Evolutionary conservation across 2,329 filamentous ascomycete genomes (phyloP).

Genomic region (Ascochyta rabiei): DNA sequence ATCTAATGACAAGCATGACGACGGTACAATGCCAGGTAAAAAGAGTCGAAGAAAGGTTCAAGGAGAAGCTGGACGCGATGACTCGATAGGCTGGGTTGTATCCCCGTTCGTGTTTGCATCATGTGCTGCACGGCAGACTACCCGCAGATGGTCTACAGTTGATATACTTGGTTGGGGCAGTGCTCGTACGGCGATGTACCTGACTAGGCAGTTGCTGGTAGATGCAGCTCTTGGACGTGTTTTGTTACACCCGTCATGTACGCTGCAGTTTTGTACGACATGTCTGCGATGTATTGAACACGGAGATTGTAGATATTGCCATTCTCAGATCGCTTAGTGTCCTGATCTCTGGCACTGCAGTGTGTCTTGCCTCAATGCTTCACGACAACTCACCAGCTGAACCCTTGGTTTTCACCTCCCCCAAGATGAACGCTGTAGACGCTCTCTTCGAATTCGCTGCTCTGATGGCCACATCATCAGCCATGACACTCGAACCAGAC

Average conservation of each 20-base stretch:
- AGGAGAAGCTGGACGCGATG: constrained; percentile 20
- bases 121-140: background rate
- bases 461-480: constrained; percentile 7
- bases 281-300: background rate
- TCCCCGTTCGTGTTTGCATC: background rate
- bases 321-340: no score
- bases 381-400: no score
- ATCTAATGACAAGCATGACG: constrained; percentile 62
- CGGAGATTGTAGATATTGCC: no score
- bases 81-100: background rate
- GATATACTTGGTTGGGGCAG: background rate
- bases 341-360: no score
- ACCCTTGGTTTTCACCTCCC: background rate
- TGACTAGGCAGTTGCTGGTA: constrained; percentile 8
- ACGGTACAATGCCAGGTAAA: constrained; percentile 24
- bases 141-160: background rate
- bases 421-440: constrained; percentile 27
- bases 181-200: background rate
- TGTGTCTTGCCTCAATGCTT: no score
- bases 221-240: background rate
- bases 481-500: background rate
- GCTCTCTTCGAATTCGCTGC: constrained; percentile 22
- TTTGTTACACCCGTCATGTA: constrained; percentile 12
- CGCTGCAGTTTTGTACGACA: background rate
- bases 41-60: constrained; percentile 28